Evolutionary conservation across 805 yeast genomes (phyloP), one percentile per base, ranked within the genome.

Genomic region (Geotrichum ghanense): DNA sequence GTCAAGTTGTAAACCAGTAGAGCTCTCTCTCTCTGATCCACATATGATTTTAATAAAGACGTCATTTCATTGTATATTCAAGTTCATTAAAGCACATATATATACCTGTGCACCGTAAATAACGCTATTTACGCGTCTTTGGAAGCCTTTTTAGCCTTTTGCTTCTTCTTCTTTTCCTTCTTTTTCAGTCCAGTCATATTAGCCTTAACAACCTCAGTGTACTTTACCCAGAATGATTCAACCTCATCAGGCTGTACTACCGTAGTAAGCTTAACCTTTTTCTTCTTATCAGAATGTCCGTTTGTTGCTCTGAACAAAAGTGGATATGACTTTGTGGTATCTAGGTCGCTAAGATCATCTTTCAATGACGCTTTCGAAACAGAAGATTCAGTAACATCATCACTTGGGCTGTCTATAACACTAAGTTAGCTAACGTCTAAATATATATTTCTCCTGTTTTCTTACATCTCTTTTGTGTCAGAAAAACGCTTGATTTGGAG

Each of bases 151-250:
- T 69, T 53, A 66, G 70, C 72, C 60, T 73, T 71, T 68, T 76
- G 79, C 67, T 73, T 75, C 71, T 78, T 80, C 65, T 79, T 79
- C 71, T 85, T 86, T 50, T 83, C 86, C 68, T 85, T 87, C 74
- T 82, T 85, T 59, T 78, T 75, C 62, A 89, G 71, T 1, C 95
- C 95, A 2, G 68, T 67, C 62, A 84, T 77, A 3, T 92, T 89
- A 20, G 70, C 59, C 60, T 85, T 88, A 47, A 88, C 70, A 0
- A 75, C 75, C 40, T 76, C 78, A 1, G 85, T 66, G 64, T 88
- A 89, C 22, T 78, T 79, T 40, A 63, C 61, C 96, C 96, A 89
- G 61, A 89, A 89, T 49, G 68, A 61, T 51, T 80, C 85, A 53
- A 89, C 67, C 2, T 74, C 65, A 1, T 70, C 74, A 0, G 79